Evolutionary conservation across 2,329 filamentous ascomycete species (phyloP).

Genomic region (Trichoderma polysporum): DNA sequence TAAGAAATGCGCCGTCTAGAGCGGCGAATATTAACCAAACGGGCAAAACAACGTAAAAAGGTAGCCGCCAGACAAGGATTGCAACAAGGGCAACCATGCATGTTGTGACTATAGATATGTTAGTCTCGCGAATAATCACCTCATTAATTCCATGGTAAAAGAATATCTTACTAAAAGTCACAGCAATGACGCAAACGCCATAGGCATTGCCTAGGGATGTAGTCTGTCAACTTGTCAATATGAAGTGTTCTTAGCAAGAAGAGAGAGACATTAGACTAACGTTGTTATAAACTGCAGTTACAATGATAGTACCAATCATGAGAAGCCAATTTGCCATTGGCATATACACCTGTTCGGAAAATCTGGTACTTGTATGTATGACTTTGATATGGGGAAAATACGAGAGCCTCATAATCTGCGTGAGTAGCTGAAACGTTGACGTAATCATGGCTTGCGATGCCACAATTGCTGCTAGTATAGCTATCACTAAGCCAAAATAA

Average conservation of each 20-base stretch:
- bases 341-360: slow-evolving; percentile 75
- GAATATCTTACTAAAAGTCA: slow-evolving; percentile 65
- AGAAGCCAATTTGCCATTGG: slow-evolving; percentile 75
- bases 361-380: slow-evolving; percentile 66
- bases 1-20: slow-evolving; percentile 69
- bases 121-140: neutral
- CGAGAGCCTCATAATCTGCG: slow-evolving; percentile 66
- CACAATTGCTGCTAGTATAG: slow-evolving; percentile 69
- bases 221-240: slow-evolving; percentile 41
- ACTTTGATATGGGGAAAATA: slow-evolving; percentile 78
- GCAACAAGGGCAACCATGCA: slow-evolving; percentile 71
- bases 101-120: slow-evolving; percentile 53
- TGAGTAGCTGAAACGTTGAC: slow-evolving; percentile 66
- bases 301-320: slow-evolving; percentile 72
- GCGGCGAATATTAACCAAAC: slow-evolving; percentile 64
- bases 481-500: slow-evolving; percentile 66
- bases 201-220: slow-evolving; percentile 72
- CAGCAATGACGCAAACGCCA: slow-evolving; percentile 76
- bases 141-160: too few species aligned
- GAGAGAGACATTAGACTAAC: slow-evolving; percentile 42
- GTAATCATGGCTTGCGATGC: slow-evolving; percentile 80
- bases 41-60: slow-evolving; percentile 58
- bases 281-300: slow-evolving; percentile 72
- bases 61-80: slow-evolving; percentile 68
- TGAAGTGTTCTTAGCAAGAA: too few species aligned